These are phyloP conservation scores for Alternaria gaisen DNA, from an alignment of 2,329 filamentous ascomycete species.

Conservation along the genomic window DNA sequence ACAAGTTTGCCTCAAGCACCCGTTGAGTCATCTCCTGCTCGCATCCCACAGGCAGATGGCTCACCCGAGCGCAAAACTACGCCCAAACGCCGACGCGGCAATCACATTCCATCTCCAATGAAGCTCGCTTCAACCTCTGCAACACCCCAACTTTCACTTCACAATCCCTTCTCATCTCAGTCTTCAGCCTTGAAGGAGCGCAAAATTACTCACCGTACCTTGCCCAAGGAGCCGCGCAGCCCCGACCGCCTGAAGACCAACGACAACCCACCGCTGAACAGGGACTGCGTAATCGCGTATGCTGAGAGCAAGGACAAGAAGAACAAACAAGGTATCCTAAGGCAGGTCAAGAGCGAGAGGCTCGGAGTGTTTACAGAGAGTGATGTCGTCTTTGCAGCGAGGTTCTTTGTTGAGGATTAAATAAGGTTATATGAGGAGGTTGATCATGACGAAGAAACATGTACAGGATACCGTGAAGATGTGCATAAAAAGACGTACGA, in stretches of 20 bases:
- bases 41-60: slow-evolving; percentile 20
- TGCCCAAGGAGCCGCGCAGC: slow-evolving; percentile 13
- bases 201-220: slow-evolving; percentile 5
- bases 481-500: background rate
- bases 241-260: slow-evolving; percentile 34
- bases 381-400: slow-evolving; percentile 53
- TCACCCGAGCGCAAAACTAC: slow-evolving; percentile 4
- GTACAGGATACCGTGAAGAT: background rate
- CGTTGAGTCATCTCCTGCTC: background rate
- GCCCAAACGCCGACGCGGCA: background rate
- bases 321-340: slow-evolving; percentile 36
- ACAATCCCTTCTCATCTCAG: background rate
- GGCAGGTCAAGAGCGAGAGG: slow-evolving; percentile 52
- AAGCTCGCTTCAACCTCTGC: background rate
- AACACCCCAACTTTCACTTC: background rate
- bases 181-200: slow-evolving; percentile 20
- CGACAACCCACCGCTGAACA: slow-evolving; percentile 40
- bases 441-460: background rate
- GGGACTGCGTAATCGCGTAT: slow-evolving; percentile 48
- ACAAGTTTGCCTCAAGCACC: background rate
- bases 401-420: slow-evolving; percentile 48
- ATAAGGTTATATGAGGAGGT: background rate
- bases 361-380: slow-evolving; percentile 54
- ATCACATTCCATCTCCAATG: background rate
- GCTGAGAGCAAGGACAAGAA: slow-evolving; percentile 34